Percentiles rank a stretch among this genome's conserved stretches.
Evolutionary conservation across 495 filamentous ascomycete species (phyloP).

Genomic region (Penicillium cosmopolitanum): DNA sequence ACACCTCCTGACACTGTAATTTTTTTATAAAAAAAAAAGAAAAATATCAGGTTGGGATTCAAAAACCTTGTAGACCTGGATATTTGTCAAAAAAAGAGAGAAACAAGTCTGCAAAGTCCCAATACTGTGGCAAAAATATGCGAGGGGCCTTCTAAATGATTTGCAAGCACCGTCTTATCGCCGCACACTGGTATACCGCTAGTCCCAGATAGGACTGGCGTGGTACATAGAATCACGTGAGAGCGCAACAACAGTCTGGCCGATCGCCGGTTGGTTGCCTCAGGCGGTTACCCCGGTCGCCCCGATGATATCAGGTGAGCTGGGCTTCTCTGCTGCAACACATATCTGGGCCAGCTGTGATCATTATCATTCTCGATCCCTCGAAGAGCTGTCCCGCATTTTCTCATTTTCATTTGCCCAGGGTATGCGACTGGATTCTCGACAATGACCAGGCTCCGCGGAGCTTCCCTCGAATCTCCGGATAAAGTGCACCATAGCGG

Average conservation of each 20-base stretch:
- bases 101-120: not conserved
- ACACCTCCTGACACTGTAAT: not conserved
- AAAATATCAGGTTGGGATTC: not conserved
- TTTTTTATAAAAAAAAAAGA: not conserved
- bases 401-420: not conserved
- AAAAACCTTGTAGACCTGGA: no score
- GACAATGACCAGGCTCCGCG: slow-evolving; percentile 53
- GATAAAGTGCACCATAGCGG: slow-evolving; percentile 32
- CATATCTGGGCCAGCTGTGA: not conserved
- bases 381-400: not conserved
- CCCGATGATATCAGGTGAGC: slow-evolving; percentile 31
- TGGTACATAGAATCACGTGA: not conserved
- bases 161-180: slow-evolving; percentile 5
- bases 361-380: not conserved
- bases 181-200: not conserved
- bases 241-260: slow-evolving; percentile 12
- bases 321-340: not conserved
- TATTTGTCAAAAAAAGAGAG: not conserved
- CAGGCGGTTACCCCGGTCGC: slow-evolving; percentile 19
- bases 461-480: slow-evolving; percentile 46
- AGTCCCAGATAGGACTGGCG: not conserved
- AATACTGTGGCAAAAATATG: not conserved
- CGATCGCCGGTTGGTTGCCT: slow-evolving; percentile 17
- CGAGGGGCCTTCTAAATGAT: not conserved
- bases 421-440: slow-evolving; percentile 33